Percentiles rank a stretch among this genome's conserved stretches.
Evolutionary conservation across 352 stramenopile species (phyloP).

Genomic region (Peronospora destructor): DNA sequence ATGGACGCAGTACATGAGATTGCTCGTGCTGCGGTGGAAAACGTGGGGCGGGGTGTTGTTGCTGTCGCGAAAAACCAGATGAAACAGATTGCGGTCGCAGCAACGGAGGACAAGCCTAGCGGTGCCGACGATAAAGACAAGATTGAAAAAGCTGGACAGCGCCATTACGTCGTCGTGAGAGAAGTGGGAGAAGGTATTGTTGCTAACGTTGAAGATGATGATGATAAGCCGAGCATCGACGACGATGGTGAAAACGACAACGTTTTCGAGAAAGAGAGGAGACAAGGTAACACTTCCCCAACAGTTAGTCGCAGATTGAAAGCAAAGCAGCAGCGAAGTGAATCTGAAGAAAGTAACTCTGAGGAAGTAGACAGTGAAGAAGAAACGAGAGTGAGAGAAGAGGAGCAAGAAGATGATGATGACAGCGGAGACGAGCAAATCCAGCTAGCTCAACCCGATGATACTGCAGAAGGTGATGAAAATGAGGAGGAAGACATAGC

Average conservation of each 20-base stretch:
- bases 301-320: constrained; percentile 5
- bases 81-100: not conserved
- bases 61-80: not conserved
- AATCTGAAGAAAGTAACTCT: constrained; percentile 12
- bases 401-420: constrained; percentile 6
- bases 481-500: constrained; percentile 1
- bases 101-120: not conserved
- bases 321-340: constrained; percentile 4
- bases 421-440: constrained; percentile 10
- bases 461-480: constrained; percentile 6
- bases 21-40: not conserved
- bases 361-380: constrained; percentile 11
- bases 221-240: not conserved
- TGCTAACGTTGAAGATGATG: constrained; percentile 7
- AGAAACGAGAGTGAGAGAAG: constrained; percentile 7
- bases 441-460: constrained; percentile 18
- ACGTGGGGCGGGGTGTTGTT: not conserved
- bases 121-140: not conserved
- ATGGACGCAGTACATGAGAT: no score
- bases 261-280: constrained; percentile 10
- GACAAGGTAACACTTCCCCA: not conserved
- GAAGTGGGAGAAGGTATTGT: constrained; percentile 1
- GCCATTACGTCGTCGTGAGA: not conserved
- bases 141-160: not conserved
- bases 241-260: constrained; percentile 5